These are phyloP conservation scores for Solanum piurae DNA, from an alignment of 257 asterid genomes.

Conservation along the genomic window DNA sequence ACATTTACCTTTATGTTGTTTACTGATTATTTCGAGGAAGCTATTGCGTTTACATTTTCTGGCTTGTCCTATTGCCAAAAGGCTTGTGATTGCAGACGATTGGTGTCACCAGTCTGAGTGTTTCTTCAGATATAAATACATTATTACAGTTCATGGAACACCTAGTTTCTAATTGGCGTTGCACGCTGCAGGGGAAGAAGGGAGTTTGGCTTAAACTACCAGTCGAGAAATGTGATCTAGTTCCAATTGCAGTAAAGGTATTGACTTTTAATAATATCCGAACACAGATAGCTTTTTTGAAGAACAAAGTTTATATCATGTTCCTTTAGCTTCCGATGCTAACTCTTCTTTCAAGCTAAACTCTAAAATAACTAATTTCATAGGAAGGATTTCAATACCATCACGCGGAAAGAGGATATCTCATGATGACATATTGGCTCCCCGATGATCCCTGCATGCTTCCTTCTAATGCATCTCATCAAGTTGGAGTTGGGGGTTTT, in stretches of 20 bases:
- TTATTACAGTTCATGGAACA: background rate
- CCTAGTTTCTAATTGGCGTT: background rate
- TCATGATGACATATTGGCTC: conserved; percentile 90
- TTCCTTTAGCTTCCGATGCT: background rate
- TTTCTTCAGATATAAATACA: background rate
- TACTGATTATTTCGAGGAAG: background rate
- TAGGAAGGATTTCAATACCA: conserved; percentile 83
- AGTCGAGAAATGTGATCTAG: conserved; percentile 59
- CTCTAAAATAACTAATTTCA: background rate
- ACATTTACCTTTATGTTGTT: background rate
- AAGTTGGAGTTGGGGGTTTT: conserved; percentile 83
- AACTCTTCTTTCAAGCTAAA: background rate
- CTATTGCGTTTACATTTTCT: background rate
- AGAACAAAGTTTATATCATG: background rate
- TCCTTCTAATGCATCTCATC: conserved; percentile 91
- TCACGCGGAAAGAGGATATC: conserved; percentile 68
- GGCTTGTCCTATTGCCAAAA: background rate
- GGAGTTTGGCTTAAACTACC: conserved; percentile 91
- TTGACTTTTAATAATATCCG: background rate
- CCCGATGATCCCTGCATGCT: conserved; percentile 67
- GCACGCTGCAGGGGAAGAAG: conserved; percentile 45
- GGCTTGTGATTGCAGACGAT: background rate
- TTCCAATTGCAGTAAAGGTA: conserved; percentile 72
- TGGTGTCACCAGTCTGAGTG: background rate
- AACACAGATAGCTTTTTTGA: background rate